These are phyloP conservation scores for Pachysandra terminalis DNA, from an alignment of 164 flowering plant genomes.

Conservation along the genomic window DNA sequence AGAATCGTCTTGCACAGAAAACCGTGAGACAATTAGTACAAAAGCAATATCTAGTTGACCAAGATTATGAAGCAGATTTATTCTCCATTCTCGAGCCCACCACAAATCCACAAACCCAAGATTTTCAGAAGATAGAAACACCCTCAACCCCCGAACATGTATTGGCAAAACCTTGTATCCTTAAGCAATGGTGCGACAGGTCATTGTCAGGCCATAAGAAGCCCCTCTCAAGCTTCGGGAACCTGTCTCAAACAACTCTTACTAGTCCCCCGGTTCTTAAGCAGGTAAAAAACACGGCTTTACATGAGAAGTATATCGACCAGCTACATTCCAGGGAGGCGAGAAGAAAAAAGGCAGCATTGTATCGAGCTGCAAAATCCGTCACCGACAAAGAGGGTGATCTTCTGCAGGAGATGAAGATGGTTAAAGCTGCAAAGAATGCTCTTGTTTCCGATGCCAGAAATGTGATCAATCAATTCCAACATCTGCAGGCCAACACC, in stretches of 20 bases:
- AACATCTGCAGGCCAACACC: conserved; percentile 26
- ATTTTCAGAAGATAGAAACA: conserved; percentile 8
- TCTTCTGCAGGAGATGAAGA: conserved; percentile 20
- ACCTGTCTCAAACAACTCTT: conserved; percentile 23
- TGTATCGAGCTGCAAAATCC: conserved; percentile 17
- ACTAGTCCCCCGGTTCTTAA: conserved; percentile 78
- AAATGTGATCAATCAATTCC: conserved; percentile 47
- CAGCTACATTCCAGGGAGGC: conserved; percentile 71
- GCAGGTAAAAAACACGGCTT: conserved; percentile 63
- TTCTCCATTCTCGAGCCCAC: conserved; percentile 65
- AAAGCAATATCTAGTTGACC: conserved; percentile 41
- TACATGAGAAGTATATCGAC: conserved; percentile 87
- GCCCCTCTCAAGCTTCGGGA: conserved; percentile 38
- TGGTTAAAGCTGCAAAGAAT: conserved; percentile 44
- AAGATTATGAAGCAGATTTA: conserved; percentile 49
- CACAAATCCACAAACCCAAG: conserved; percentile 21
- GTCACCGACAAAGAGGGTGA: conserved; percentile 15
- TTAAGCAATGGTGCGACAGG: conserved; percentile 25
- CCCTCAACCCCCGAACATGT: conserved; percentile 42
- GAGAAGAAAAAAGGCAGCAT: conserved; percentile 42
- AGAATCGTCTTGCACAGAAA: conserved; percentile 43
- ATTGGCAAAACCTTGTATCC: conserved; percentile 19
- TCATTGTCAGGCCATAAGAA: conserved; percentile 35
- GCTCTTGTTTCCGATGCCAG: conserved; percentile 50
- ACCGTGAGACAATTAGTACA: conserved; percentile 48